phyloP scores from a whole-genome alignment of 139 green algal genomes.

The Zygnema cylindricum region DNA sequence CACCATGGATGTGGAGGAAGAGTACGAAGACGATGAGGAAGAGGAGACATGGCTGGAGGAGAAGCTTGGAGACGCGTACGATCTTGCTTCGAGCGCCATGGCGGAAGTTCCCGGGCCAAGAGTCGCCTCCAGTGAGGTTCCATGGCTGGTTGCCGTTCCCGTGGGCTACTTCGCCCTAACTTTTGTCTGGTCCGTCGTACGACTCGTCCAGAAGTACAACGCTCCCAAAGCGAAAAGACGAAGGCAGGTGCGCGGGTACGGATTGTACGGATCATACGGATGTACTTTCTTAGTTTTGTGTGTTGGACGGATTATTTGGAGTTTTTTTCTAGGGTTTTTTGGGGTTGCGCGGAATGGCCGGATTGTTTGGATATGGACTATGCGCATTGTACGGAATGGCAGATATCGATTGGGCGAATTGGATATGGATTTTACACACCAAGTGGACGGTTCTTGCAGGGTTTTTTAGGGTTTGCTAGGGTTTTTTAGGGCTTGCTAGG shows the following conservation, averaged over 20 bases:
- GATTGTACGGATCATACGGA: not conserved
- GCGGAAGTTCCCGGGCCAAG: constrained; percentile 43
- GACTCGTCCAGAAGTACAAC: constrained; percentile 44
- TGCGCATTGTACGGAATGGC: not conserved
- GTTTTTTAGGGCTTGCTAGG: no score
- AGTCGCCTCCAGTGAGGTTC: constrained; percentile 29
- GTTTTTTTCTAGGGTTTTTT: no score
- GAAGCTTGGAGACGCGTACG: constrained; percentile 1
- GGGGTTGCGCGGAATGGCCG: not conserved
- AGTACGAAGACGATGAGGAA: constrained; percentile 51
- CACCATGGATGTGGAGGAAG: constrained; percentile 26
- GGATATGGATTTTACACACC: no score
- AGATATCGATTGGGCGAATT: no score
- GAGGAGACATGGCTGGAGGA: constrained; percentile 54
- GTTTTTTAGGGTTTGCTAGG: no score
- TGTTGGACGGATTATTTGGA: not conserved
- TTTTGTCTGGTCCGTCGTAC: constrained; percentile 35
- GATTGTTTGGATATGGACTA: not conserved
- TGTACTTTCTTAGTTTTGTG: not conserved
- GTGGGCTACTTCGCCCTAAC: constrained; percentile 47
- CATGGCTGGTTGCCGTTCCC: constrained; percentile 52
- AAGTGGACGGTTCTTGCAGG: no score
- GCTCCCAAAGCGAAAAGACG: constrained; percentile 42
- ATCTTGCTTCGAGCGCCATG: constrained; percentile 6
- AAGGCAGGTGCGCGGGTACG: constrained; percentile 40